Conservation (phyloP, 177 flowering plant species). For the Tripterygium wilfordii region DNA sequence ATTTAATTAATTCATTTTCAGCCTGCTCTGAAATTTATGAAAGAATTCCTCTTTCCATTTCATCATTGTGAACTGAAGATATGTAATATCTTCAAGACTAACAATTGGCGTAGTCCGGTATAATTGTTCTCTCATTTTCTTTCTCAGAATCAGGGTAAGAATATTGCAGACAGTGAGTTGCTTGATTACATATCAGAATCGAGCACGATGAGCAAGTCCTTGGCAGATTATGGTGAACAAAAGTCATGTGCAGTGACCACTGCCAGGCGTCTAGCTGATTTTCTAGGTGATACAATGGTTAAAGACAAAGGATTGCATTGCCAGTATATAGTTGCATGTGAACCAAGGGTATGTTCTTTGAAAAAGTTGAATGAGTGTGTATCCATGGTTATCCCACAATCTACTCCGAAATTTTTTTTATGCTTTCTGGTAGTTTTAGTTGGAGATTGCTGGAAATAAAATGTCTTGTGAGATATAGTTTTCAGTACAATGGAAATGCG, state of each 20-base stretch:
- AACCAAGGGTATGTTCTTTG: constrained; percentile 66
- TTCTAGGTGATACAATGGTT: constrained; percentile 96
- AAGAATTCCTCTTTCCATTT: neutral
- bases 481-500: too few species aligned
- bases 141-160: constrained; percentile 84
- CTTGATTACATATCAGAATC: constrained; percentile 98
- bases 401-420: too few species aligned
- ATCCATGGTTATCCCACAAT: too few species aligned
- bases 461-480: too few species aligned
- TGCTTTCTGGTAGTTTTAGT: too few species aligned
- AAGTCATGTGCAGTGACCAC: constrained; percentile 99
- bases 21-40: neutral
- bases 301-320: constrained; percentile 96
- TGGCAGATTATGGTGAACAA: constrained; percentile 90
- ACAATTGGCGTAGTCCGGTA: too few species aligned
- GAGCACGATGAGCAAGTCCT: constrained; percentile 99
- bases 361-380: too few species aligned
- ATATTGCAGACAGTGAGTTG: constrained; percentile 90
- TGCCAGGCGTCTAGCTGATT: constrained; percentile 92
- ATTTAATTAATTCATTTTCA: neutral
- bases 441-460: too few species aligned
- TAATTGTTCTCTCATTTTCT: neutral
- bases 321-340: constrained; percentile 93
- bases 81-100: neutral
- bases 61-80: neutral